Conservation (phyloP, 768 basidiomycete species). For the Pholiota microspora region DNA sequence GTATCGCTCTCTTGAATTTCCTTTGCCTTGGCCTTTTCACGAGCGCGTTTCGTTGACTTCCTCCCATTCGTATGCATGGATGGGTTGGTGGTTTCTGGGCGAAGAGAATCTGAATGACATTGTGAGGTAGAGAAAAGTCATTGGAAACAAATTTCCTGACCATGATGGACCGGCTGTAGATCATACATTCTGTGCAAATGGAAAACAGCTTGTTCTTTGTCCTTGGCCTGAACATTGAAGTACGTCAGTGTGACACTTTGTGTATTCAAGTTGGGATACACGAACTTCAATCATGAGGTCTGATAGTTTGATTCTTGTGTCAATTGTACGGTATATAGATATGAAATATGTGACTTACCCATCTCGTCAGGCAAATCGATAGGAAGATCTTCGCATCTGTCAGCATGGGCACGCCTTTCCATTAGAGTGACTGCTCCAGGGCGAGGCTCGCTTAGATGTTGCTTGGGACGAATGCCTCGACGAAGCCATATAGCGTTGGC, state of each 20-base stretch:
- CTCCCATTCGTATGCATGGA: slow-evolving; percentile 44
- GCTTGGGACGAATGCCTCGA: slow-evolving; percentile 85
- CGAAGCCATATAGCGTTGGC: slow-evolving; percentile 72
- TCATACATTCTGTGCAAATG: slow-evolving; percentile 79
- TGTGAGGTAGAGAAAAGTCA: not conserved
- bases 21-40: slow-evolving; percentile 7
- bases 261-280: not conserved
- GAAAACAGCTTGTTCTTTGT: slow-evolving; percentile 92
- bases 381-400: slow-evolving; percentile 73
- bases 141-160: slow-evolving; percentile 28
- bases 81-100: slow-evolving; percentile 39
- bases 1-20: slow-evolving; percentile 3
- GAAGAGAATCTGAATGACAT: slow-evolving; percentile 34
- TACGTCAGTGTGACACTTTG: slow-evolving; percentile 3
- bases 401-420: slow-evolving; percentile 86
- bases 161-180: slow-evolving; percentile 61
- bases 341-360: slow-evolving; percentile 35
- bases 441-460: slow-evolving; percentile 91
- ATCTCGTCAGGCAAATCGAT: slow-evolving; percentile 64
- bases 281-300: slow-evolving; percentile 84
- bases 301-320: no score
- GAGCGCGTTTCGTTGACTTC: slow-evolving; percentile 38
- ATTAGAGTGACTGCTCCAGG: slow-evolving; percentile 79
- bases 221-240: slow-evolving; percentile 56
- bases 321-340: no score